These are phyloP conservation scores for Ogataea nakhonphanomensis DNA, from an alignment of 805 yeast genomes.

Conservation along the genomic window DNA sequence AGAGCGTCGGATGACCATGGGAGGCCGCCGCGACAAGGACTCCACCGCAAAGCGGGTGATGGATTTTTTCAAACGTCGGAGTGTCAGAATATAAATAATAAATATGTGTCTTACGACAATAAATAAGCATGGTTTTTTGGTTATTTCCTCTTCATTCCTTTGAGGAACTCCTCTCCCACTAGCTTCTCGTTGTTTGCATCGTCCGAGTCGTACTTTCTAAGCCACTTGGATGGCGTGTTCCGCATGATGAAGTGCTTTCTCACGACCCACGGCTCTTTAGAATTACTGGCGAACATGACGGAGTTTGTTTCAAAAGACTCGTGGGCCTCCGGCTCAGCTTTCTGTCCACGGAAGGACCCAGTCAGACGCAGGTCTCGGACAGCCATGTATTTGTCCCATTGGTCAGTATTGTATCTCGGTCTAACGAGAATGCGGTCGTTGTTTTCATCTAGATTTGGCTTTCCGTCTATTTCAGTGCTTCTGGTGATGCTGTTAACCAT, in stretches of 20 bases:
- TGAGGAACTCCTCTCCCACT: constrained; percentile 34
- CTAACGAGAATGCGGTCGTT: constrained; percentile 44
- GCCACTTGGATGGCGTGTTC: constrained; percentile 37
- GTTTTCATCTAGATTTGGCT: constrained; percentile 27
- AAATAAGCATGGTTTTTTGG: constrained; percentile 5
- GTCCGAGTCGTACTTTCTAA: constrained; percentile 32
- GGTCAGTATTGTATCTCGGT: constrained; percentile 51
- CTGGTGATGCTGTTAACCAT: constrained; percentile 30
- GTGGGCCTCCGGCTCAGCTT: constrained; percentile 65
- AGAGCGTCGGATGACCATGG: constrained; percentile 31
- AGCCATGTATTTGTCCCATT: constrained; percentile 54
- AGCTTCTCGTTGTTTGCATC: constrained; percentile 33
- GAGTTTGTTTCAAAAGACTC: constrained; percentile 74
- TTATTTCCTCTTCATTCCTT: constrained; percentile 32
- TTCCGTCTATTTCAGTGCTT: constrained; percentile 34
- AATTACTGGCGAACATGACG: constrained; percentile 33
- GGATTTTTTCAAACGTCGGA: constrained; percentile 75
- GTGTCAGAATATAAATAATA: constrained; percentile 32
- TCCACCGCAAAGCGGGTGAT: constrained; percentile 75
- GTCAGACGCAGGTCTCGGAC: constrained; percentile 77
- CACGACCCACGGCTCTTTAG: constrained; percentile 36
- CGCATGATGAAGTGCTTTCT: constrained; percentile 39
- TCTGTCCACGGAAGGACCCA: constrained; percentile 68
- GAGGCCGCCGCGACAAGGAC: constrained; percentile 38
- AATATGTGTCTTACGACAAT: constrained; percentile 1